Percentiles rank a stretch among this genome's conserved stretches.
Evolutionary conservation across 1,139 yeast genomes (phyloP).

Genomic region (Diutina sp.): DNA sequence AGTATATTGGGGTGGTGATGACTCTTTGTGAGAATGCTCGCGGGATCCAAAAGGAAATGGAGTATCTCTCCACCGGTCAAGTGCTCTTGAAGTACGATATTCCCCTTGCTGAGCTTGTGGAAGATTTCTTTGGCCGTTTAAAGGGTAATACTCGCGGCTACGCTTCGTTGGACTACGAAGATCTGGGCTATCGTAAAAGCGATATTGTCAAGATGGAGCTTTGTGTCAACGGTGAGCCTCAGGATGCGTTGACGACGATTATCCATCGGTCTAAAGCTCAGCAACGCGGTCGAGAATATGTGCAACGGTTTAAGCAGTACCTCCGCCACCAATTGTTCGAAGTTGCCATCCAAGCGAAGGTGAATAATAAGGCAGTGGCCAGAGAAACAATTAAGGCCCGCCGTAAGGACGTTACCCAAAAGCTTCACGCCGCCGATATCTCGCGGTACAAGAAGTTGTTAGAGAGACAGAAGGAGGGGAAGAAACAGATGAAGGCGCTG

Average conservation of each 20-base stretch:
- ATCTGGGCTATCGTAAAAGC: conserved; percentile 70
- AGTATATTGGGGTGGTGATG: conserved; percentile 78
- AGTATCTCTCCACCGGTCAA: conserved; percentile 71
- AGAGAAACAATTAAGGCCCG: conserved; percentile 90
- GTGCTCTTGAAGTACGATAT: conserved; percentile 66
- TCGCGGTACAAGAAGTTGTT: conserved; percentile 81
- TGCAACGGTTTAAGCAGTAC: conserved; percentile 65
- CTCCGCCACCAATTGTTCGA: conserved; percentile 77
- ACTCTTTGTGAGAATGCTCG: conserved; percentile 73
- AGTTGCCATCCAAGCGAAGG: conserved; percentile 84
- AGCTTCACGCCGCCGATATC: conserved; percentile 86
- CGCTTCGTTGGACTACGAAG: conserved; percentile 92
- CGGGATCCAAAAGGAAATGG: conserved; percentile 71
- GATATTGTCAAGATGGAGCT: conserved; percentile 82
- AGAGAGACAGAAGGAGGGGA: conserved; percentile 88
- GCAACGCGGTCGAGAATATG: conserved; percentile 68
- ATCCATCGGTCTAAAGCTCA: conserved; percentile 75
- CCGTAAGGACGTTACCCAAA: conserved; percentile 86
- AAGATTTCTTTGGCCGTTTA: conserved; percentile 87
- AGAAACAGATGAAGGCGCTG: conserved; percentile 66
- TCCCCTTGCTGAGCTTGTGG: conserved; percentile 84
- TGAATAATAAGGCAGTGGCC: conserved; percentile 74
- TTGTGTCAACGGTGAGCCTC: conserved; percentile 77
- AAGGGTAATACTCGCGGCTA: conserved; percentile 87
- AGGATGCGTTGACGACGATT: conserved; percentile 88